Evolutionary conservation across 2,329 filamentous ascomycete species (phyloP).

Genomic region (Paecilomyces niveus): DNA sequence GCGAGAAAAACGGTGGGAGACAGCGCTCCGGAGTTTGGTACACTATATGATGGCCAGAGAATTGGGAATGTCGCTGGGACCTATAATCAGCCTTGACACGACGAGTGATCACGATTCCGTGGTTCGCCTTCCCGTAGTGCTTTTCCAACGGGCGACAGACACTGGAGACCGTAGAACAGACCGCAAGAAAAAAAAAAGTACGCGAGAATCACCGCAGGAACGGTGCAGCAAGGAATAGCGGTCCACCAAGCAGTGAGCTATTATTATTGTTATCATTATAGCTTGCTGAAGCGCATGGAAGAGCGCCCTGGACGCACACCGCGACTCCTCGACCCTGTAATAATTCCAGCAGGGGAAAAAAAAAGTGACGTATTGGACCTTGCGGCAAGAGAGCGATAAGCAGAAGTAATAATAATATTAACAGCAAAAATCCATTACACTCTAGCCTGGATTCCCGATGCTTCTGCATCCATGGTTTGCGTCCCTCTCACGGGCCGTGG

Average conservation of each 20-base stretch:
- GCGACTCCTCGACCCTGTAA: background rate
- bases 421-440: background rate
- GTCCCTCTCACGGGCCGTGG: slow-evolving; percentile 13
- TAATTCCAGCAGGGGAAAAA: background rate
- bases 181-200: background rate
- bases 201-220: background rate
- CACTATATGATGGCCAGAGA: background rate
- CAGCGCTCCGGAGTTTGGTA: background rate
- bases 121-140: background rate
- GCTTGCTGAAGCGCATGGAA: background rate
- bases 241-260: background rate
- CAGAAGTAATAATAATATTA: background rate
- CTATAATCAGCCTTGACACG: background rate
- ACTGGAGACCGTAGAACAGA: background rate
- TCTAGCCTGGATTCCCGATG: background rate
- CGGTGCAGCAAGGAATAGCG: background rate
- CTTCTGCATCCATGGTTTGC: background rate
- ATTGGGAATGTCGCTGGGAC: background rate
- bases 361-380: background rate
- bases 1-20: background rate
- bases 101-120: background rate
- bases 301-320: background rate
- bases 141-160: background rate
- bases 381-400: background rate
- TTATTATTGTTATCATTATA: background rate